Evolutionary conservation across 306 rosid species (phyloP).

Genomic region (Cucurbita maxima): DNA sequence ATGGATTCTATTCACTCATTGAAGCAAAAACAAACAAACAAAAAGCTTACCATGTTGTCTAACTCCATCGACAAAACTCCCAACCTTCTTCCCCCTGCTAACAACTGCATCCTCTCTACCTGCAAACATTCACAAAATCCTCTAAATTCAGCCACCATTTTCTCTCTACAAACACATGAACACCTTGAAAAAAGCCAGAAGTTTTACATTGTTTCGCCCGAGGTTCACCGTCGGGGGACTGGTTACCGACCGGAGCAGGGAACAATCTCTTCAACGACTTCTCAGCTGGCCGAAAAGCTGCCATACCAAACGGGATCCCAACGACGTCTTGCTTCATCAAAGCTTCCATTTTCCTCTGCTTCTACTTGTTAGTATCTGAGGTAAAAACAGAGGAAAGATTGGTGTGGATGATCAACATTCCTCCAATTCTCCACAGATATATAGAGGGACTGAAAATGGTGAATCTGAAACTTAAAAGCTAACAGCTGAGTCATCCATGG

Average conservation of each 20-base stretch:
- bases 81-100: conserved; percentile 16
- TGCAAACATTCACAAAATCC: conserved; percentile 2
- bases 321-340: conserved; percentile 10
- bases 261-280: conserved; percentile 17
- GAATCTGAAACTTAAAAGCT: conserved; percentile 3
- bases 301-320: conserved; percentile 18
- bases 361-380: neutral
- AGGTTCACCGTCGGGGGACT: conserved; percentile 1
- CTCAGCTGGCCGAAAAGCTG: neutral
- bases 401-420: neutral
- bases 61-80: conserved; percentile 19
- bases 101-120: conserved; percentile 14
- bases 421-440: neutral
- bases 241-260: conserved; percentile 10
- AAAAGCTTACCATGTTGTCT: conserved; percentile 21
- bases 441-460: neutral
- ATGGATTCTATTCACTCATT: neutral
- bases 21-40: neutral
- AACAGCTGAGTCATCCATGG: conserved; percentile 17
- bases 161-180: neutral
- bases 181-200: neutral
- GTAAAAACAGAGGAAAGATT: neutral
- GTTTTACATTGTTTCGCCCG: conserved; percentile 15
- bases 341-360: conserved; percentile 16
- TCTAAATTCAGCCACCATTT: neutral